Evolutionary conservation across 306 rosid species (phyloP).

Genomic region (Fragaria iinumae): DNA sequence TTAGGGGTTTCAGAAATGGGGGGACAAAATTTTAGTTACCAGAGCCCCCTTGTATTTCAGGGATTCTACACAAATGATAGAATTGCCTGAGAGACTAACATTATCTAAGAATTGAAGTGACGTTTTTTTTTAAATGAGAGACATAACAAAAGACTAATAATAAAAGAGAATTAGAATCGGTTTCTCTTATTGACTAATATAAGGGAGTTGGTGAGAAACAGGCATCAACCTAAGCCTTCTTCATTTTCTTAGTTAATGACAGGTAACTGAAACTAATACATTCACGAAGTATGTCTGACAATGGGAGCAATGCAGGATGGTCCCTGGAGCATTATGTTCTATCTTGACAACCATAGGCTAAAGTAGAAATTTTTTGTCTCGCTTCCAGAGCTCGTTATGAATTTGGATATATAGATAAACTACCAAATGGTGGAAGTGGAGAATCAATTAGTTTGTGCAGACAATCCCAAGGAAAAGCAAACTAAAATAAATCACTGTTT

Average conservation of each 20-base stretch:
- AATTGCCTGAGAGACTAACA: not conserved
- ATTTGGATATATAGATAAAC: not conserved
- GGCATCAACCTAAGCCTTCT: conserved; percentile 3
- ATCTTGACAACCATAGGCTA: not conserved
- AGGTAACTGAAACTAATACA: not conserved
- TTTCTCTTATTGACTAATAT: not conserved
- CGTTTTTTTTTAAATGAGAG: not conserved
- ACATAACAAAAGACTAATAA: not conserved
- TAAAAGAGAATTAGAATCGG: not conserved
- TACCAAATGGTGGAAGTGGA: not conserved
- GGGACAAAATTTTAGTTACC: not conserved
- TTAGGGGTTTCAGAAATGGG: not conserved
- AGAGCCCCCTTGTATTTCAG: not conserved
- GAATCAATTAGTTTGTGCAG: not conserved
- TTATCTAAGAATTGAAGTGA: not conserved
- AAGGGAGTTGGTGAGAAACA: not conserved
- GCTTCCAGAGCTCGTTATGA: not conserved
- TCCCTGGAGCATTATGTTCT: not conserved
- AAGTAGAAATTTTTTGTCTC: not conserved
- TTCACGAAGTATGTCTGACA: not conserved
- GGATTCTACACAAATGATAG: not conserved
- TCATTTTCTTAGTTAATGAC: not conserved
- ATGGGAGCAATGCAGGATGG: not conserved
- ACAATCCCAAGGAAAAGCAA: not conserved
- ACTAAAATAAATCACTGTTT: not conserved